These are phyloP conservation scores for Trichosporon asahii DNA, from an alignment of 1,284 basidiomycete species.

Conservation along the genomic window DNA sequence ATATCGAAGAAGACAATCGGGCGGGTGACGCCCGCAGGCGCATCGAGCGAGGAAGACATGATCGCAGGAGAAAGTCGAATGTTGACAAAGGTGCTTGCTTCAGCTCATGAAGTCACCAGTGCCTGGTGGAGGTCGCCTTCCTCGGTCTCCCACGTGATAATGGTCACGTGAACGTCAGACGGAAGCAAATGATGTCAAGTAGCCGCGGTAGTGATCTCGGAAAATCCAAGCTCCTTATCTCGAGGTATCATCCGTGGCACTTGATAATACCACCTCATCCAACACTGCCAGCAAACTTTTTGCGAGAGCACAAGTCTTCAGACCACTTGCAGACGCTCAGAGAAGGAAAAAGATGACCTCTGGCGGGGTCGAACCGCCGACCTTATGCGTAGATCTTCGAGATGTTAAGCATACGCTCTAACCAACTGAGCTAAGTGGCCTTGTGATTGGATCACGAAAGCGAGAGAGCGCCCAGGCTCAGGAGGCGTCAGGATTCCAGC, in stretches of 20 bases:
- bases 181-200: background rate
- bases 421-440: constrained; percentile 4
- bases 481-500: background rate
- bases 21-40: constrained; percentile 54
- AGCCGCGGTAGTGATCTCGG: background rate
- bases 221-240: background rate
- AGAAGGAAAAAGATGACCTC: background rate
- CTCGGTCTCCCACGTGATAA: background rate
- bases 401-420: constrained; percentile 1
- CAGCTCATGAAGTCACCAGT: background rate
- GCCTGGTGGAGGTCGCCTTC: background rate
- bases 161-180: background rate
- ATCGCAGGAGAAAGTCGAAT: background rate
- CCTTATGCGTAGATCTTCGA: background rate
- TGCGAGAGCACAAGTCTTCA: background rate
- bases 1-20: constrained; percentile 97
- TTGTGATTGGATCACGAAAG: background rate
- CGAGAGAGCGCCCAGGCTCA: background rate
- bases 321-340: background rate
- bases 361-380: background rate
- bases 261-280: background rate
- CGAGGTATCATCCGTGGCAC: background rate
- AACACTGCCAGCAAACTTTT: no score
- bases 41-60: constrained; percentile 39
- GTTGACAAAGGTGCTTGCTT: background rate